Conservation (phyloP, 2,329 filamentous ascomycete genomes). For the Myriangium duriaei region DNA sequence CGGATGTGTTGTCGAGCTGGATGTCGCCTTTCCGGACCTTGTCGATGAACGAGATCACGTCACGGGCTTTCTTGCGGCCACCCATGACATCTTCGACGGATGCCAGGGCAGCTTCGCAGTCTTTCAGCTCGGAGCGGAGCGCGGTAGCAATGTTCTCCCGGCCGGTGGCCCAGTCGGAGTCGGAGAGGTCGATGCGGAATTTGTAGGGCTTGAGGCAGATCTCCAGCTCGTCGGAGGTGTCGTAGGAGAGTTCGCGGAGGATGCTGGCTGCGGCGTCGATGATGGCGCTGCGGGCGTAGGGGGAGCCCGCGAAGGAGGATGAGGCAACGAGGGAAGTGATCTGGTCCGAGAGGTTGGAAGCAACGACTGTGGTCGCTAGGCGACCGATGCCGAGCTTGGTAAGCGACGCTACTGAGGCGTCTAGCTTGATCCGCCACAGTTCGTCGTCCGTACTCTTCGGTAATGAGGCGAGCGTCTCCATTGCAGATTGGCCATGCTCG, state of each 20-base stretch:
- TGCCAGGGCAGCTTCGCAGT: slow-evolving; percentile 69
- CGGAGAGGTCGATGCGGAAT: slow-evolving; percentile 90
- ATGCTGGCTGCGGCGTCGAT: slow-evolving; percentile 81
- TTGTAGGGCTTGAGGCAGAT: slow-evolving; percentile 99
- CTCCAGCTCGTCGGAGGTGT: slow-evolving; percentile 93
- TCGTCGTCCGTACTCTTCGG: slow-evolving; percentile 27
- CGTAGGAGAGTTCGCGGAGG: slow-evolving; percentile 87
- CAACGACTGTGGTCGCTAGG: slow-evolving; percentile 81
- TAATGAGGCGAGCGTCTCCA: slow-evolving; percentile 16
- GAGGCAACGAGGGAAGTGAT: slow-evolving; percentile 65
- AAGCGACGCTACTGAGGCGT: slow-evolving; percentile 77
- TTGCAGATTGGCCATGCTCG: slow-evolving; percentile 32
- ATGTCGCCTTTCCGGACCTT: slow-evolving; percentile 78
- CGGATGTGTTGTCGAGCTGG: slow-evolving; percentile 66
- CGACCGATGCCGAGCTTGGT: slow-evolving; percentile 92
- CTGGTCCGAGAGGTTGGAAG: slow-evolving; percentile 72
- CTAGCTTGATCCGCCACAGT: slow-evolving; percentile 90
- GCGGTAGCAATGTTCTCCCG: slow-evolving; percentile 69
- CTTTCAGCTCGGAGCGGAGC: slow-evolving; percentile 75
- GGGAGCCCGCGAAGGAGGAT: slow-evolving; percentile 80
- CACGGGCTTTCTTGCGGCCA: slow-evolving; percentile 69
- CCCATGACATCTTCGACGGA: slow-evolving; percentile 65
- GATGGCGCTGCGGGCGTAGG: slow-evolving; percentile 87
- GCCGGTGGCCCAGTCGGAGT: slow-evolving; percentile 74
- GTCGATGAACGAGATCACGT: slow-evolving; percentile 86